Evolutionary conservation across 1,139 yeast species (phyloP), one percentile per base, ranked within the genome.

Genomic region (Candida dubliniensis): DNA sequence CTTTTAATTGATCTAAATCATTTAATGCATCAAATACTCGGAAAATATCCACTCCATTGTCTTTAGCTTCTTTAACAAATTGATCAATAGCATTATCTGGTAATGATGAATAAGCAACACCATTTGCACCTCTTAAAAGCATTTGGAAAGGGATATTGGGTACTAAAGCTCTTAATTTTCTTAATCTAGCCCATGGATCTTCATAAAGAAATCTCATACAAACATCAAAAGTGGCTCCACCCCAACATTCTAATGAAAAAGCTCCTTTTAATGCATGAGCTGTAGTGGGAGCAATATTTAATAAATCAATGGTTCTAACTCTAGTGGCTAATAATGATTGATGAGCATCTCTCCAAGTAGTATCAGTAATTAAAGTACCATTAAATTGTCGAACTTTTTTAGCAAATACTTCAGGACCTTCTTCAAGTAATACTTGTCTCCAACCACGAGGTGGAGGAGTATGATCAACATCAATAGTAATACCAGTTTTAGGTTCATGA

Each of bases 341-440:
- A 70, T 95, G 99, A 33, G 99, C 99, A 69, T 93, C 99, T 82
- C 99, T 88, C 99, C 99, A 93, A 12, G 99, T 93, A 44, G 99
- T 93, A 66, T 93, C 99, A 87, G 95, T 95, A 57, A 93, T 71
- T 65, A 93, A 76, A 53, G 96, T 84, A 59, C 99, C 99, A 45
- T 88, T 74, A 69, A 83, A 84, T 26, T 72, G 66, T 66, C 98
- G 83, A 49, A 95, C 95, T 59, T 88, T 84, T 68, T 83, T 77
- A 54, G 97, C 96, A 64, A 93, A 93, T 23, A 74, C 87, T 43
- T 78, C 95, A 34, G 99, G 96, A 41, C 99, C 99, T 56, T 86
- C 76, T 55, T 81, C 83, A 51, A 90, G 71, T 48, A 93, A 73
- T 24, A 90, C 82, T 59, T 90, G 84, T 77, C 98, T 86, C 96